Conservation (phyloP, 1,139 yeast species). For the Blastobotrys persicus region DNA sequence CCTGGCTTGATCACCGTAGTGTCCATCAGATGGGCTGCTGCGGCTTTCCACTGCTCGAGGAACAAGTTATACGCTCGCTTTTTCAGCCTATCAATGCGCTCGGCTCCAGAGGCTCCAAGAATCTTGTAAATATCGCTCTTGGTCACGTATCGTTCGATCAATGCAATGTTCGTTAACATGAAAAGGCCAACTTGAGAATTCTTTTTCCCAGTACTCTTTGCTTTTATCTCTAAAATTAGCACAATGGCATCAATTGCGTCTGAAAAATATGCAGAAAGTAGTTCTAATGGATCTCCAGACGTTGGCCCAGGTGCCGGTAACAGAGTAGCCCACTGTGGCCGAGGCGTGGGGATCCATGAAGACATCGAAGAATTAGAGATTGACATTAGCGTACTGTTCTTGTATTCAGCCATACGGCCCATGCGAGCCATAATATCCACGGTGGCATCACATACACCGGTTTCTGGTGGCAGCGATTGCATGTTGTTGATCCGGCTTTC, state of each 20-base stretch:
- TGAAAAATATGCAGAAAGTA: conserved; percentile 63
- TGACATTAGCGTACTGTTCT: conserved; percentile 51
- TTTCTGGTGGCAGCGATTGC: conserved; percentile 53
- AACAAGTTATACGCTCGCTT: conserved; percentile 75
- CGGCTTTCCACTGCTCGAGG: conserved; percentile 78
- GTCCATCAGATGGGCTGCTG: conserved; percentile 70
- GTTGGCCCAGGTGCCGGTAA: conserved; percentile 28
- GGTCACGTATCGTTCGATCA: conserved; percentile 71
- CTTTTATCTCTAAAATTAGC: conserved; percentile 57
- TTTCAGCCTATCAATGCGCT: conserved; percentile 64
- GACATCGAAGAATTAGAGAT: conserved; percentile 51
- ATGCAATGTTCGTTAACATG: conserved; percentile 65
- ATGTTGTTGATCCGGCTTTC: conserved; percentile 49
- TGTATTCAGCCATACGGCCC: conserved; percentile 63
- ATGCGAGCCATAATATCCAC: conserved; percentile 65
- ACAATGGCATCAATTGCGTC: conserved; percentile 75
- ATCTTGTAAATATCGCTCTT: conserved; percentile 55
- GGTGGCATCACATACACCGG: conserved; percentile 66
- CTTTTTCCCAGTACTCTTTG: conserved; percentile 41
- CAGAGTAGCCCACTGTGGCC: conserved; percentile 30
- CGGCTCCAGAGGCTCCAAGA: conserved; percentile 63
- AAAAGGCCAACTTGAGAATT: conserved; percentile 58
- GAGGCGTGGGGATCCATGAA: conserved; percentile 61
- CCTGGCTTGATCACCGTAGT: conserved; percentile 32
- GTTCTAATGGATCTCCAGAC: conserved; percentile 43